Evolutionary conservation across 345 rosid species (phyloP), one percentile per base, ranked within the genome.

Genomic region (Hevea brasiliensis): DNA sequence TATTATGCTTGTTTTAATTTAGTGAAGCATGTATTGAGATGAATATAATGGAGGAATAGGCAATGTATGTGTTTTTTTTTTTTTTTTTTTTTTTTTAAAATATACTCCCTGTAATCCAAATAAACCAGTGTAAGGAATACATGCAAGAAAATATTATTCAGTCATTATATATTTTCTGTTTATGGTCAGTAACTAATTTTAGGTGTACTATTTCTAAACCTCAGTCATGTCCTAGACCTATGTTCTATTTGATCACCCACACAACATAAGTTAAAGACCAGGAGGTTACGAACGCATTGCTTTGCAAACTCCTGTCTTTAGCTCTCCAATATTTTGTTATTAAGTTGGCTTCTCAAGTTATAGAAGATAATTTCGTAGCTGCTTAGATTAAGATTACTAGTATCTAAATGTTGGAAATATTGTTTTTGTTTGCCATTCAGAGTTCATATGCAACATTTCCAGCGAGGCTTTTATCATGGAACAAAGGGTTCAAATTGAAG

Each of bases 361-460:
- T 57, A 57, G 37, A 15, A 45, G 26, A 63, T 41, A 21, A 41
- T 56, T 13, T 27, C 14, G 11, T 44, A 17, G 23, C 29, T 45
- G 17, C 42, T 70, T 17, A 44, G 37, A 32, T 32, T 32, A 42
- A 61, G 62, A 64, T 61, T 29, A 63, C 66, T 45, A 71, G 57
- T 66, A 18, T 63, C 70, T 47, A 24, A 71, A 72, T 53, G 59
- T 74, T 32, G 50, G 17, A 55, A 29, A 2, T 57, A 8, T 57
- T 71, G 41, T 12, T 73, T 2, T 56, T 67, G 35, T 63, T 42
- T 72, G 20, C 79, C 62, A 76, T 29, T 74, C 71, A 94, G 98
- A 93, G 88, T 88, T 90, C 96, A 72, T 78, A 70, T 81, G 85
- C 84, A 67, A 65, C 86, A 65, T 77, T 81, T 83, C 87, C 90